Evolutionary conservation across 2,329 filamentous ascomycete species (phyloP).

Genomic region (Colletotrichum paranaense): DNA sequence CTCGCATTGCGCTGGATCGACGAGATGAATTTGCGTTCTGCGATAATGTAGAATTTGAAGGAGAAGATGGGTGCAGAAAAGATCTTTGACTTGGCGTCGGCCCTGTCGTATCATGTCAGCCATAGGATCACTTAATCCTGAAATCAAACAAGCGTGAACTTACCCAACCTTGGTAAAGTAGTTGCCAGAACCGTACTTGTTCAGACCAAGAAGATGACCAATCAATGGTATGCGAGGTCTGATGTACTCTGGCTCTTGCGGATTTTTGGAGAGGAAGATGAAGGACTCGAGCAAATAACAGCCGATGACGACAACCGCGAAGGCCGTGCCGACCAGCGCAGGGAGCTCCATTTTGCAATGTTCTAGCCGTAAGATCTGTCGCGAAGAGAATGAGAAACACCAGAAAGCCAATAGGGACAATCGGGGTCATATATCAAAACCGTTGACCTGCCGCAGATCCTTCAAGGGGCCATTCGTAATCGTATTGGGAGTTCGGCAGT

Average conservation of each 20-base stretch:
- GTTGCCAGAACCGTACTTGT: background rate
- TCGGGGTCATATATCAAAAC: background rate
- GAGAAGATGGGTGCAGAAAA: background rate
- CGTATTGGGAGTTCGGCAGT: background rate
- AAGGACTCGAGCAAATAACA: slow-evolving; percentile 1
- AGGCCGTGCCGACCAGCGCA: background rate
- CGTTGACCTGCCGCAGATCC: background rate
- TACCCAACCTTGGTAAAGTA: slow-evolving; percentile 11
- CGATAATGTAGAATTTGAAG: slow-evolving; percentile 14
- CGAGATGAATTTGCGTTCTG: slow-evolving; percentile 2
- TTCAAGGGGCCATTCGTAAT: background rate
- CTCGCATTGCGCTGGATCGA: slow-evolving; percentile 16
- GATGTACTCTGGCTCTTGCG: background rate
- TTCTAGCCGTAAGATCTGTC: too few relatives aligned
- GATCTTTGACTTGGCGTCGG: background rate
- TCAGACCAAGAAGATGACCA: slow-evolving; percentile 17
- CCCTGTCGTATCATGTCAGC: background rate
- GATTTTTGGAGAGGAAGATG: slow-evolving; percentile 1
- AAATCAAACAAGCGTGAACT: accelerated
- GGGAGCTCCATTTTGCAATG: background rate
- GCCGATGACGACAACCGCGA: slow-evolving; percentile 5
- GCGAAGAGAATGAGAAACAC: background rate
- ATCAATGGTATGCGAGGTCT: slow-evolving; percentile 23
- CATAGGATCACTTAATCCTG: accelerated
- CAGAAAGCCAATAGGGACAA: background rate